phyloP scores from a whole-genome alignment of 345 rosid species.

The Luvunga scandens region DNA sequence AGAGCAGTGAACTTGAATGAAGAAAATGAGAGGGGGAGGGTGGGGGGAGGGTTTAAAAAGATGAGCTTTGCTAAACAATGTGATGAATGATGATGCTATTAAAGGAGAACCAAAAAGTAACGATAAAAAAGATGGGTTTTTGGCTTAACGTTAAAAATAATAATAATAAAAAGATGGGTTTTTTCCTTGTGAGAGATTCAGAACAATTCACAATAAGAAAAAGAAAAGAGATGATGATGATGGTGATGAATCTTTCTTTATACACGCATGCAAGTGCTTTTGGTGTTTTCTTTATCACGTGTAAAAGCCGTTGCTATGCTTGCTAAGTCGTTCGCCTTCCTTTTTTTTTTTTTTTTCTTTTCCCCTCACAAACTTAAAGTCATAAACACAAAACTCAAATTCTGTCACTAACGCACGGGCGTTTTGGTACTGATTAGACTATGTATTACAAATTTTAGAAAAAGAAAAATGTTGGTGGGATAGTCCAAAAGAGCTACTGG shows the following conservation, averaged over 20 bases:
- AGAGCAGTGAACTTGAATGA: slow-evolving; percentile 9
- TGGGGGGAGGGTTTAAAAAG: slow-evolving; percentile 15
- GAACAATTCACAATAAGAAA: not conserved
- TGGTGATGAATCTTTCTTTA: slow-evolving; percentile 52
- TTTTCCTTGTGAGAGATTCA: slow-evolving; percentile 13
- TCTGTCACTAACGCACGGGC: too few species aligned
- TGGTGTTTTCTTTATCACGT: slow-evolving; percentile 92
- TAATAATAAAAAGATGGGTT: slow-evolving; percentile 18
- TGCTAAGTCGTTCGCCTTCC: not conserved
- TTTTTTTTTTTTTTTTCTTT: slow-evolving; percentile 4
- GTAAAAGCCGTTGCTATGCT: slow-evolving; percentile 52
- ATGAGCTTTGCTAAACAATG: slow-evolving; percentile 23
- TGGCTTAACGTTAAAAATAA: slow-evolving; percentile 14
- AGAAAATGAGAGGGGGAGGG: not conserved
- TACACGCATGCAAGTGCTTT: slow-evolving; percentile 98
- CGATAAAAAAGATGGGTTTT: slow-evolving; percentile 24
- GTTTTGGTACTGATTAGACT: not conserved
- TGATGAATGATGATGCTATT: slow-evolving; percentile 12
- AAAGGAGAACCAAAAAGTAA: slow-evolving; percentile 16
- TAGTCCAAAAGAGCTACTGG: slow-evolving; percentile 32
- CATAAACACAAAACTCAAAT: too few species aligned
- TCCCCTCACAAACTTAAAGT: not conserved
- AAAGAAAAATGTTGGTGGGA: not conserved
- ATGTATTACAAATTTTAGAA: too few species aligned
- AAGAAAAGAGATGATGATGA: slow-evolving; percentile 34